Conservation (phyloP, 352 stramenopile species). For the Heterotrichella gracilis region DNA sequence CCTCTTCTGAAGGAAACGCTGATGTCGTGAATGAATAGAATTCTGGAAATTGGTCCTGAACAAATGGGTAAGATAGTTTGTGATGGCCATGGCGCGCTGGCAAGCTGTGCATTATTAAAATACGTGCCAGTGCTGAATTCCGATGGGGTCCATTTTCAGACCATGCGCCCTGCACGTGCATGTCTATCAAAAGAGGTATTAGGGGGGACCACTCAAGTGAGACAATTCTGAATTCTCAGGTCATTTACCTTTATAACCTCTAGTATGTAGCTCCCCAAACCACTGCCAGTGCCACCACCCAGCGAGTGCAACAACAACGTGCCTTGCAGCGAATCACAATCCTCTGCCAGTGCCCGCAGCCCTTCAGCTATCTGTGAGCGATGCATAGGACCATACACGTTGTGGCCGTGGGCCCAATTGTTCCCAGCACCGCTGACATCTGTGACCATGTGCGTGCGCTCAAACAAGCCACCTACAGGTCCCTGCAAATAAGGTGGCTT, state of each 20-base stretch:
- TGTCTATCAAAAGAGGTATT: too few relatives aligned
- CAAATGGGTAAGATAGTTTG: too few relatives aligned
- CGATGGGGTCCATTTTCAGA: too few relatives aligned
- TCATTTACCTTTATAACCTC: too few relatives aligned
- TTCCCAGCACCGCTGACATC: conserved; percentile 30
- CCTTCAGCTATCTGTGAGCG: conserved; percentile 35
- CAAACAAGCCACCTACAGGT: conserved; percentile 44
- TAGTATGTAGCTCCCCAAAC: conserved; percentile 50
- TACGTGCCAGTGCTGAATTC: too few relatives aligned
- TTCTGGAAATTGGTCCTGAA: conserved; percentile 43
- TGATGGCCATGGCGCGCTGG: too few relatives aligned
- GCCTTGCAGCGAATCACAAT: conserved; percentile 50
- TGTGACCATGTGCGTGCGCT: conserved; percentile 33
- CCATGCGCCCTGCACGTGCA: too few relatives aligned
- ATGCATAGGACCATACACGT: conserved; percentile 47
- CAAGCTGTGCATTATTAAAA: too few relatives aligned
- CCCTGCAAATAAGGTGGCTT: too few relatives aligned
- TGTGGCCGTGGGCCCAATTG: conserved; percentile 57
- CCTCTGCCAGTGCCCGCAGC: conserved; percentile 32
- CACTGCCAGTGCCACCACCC: conserved; percentile 51
- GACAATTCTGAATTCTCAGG: too few relatives aligned
- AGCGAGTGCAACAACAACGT: conserved; percentile 62
- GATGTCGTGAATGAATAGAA: conserved; percentile 26
- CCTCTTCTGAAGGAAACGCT: conserved; percentile 25
- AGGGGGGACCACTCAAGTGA: too few relatives aligned